Evolutionary conservation across 2,329 filamentous ascomycete species (phyloP), one percentile per base, ranked within the genome.

Genomic region (Ophiocordyceps sinensis): DNA sequence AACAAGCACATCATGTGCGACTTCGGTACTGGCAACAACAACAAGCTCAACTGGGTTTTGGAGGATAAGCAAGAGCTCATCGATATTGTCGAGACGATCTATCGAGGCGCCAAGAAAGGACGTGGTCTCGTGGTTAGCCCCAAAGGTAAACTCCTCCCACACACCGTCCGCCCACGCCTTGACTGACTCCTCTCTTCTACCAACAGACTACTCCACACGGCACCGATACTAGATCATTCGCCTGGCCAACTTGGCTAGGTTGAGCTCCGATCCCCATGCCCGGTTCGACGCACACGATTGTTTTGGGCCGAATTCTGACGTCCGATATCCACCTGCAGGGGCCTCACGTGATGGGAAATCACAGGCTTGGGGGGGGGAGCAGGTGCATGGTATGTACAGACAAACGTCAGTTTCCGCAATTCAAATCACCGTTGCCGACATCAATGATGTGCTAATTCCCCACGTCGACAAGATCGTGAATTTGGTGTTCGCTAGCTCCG

Each of bases 1-100:
- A 98, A 98, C 61, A 98, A 98, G 62, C 87, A 95, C 65, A 96
- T 96, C 78, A 94, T 93, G 84, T 86, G 84, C 61, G 89, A 96
- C 75, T 87, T 95, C 52, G 89, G 89, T 37, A 98, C 91, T 2
- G 91, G 91, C 49, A 94, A 98, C 66, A 98, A 98, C 64, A 98
- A 98, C 62, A 96, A 96, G 63, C 70, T 95, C 51, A 95, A 95
- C 59, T 94, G 86, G 81, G 85, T 94, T 38, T 69, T 64, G 28
- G 88, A 96, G 64, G 89, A 98, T 58, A 96, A 98, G 66, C 89
- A 96, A 62, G 91, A 98, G 67, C 70, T 98, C 54, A 94, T 98
- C 55, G 91, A 98, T 64, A 98, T 98, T 50, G 80, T 96, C 56
- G 91, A 98, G 71, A 95, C 88, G 5, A 88, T 98, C 46, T 98